phyloP scores from a whole-genome alignment of 148 eudicot species.

The Vaccinium vitisidaea region DNA sequence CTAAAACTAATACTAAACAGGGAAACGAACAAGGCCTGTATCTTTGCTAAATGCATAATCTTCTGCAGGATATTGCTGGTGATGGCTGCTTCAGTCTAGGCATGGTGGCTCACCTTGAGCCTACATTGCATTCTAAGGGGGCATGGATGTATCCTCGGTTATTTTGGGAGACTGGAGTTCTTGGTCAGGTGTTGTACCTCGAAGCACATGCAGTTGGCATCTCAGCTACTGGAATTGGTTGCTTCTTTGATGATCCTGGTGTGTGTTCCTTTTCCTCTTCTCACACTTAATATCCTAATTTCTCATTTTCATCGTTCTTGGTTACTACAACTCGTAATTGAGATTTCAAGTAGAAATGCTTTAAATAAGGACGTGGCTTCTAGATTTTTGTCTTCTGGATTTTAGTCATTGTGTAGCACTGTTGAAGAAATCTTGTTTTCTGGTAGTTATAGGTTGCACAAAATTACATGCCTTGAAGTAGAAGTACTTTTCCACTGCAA shows the following conservation, averaged over 20 bases:
- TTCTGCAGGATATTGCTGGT: conserved; percentile 79
- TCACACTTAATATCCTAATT: neutral
- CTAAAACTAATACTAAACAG: no score
- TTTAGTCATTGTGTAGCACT: neutral
- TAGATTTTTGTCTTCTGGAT: neutral
- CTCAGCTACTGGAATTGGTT: conserved; percentile 96
- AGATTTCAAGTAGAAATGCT: neutral
- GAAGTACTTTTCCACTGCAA: neutral
- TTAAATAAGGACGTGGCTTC: neutral
- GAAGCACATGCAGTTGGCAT: conserved; percentile 93
- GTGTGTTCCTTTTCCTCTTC: conserved; percentile 16
- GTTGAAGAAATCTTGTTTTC: neutral
- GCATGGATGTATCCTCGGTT: conserved; percentile 94
- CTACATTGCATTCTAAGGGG: conserved; percentile 59
- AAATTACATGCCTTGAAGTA: neutral
- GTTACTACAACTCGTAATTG: neutral
- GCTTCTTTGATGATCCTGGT: conserved; percentile 98
- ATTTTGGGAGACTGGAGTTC: conserved; percentile 97
- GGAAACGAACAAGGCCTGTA: no score
- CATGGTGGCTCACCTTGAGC: conserved; percentile 88
- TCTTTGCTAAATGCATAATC: conserved; percentile 2
- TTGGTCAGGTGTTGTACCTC: conserved; percentile 87
- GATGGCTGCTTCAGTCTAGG: conserved; percentile 98
- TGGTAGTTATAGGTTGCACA: neutral
- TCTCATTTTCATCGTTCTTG: neutral